Evolutionary conservation across 2,329 filamentous ascomycete species (phyloP).

Genomic region (Xylariomycetidae sp.): DNA sequence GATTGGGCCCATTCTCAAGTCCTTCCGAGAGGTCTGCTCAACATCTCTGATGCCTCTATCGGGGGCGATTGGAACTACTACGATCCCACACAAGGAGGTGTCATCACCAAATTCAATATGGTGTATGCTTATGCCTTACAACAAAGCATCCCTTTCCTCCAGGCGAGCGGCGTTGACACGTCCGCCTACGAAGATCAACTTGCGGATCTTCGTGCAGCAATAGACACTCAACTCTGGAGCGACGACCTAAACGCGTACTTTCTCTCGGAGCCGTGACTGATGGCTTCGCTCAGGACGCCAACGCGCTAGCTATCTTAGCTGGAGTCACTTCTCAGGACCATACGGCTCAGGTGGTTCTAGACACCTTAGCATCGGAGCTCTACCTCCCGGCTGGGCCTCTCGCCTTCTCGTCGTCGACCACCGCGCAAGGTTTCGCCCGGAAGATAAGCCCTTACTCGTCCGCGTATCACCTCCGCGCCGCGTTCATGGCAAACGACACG

Average conservation of each 20-base stretch:
- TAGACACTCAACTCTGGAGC: constrained; percentile 22
- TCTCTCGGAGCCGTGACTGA: constrained; percentile 15
- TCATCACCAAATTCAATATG: constrained; percentile 27
- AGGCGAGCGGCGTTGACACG: constrained; percentile 15
- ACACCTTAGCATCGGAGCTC: not conserved
- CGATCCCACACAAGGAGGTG: constrained; percentile 24
- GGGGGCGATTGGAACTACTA: constrained; percentile 32
- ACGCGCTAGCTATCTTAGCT: constrained; percentile 27
- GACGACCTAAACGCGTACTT: constrained; percentile 19
- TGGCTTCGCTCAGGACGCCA: constrained; percentile 26
- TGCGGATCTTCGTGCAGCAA: constrained; percentile 17
- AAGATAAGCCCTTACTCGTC: constrained; percentile 25
- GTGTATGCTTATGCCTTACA: constrained; percentile 28
- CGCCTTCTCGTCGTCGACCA: constrained; percentile 14
- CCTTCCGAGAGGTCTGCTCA: constrained; percentile 19
- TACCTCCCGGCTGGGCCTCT: constrained; percentile 6
- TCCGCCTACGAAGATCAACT: constrained; percentile 19
- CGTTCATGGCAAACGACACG: constrained; percentile 11
- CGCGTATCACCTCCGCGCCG: constrained; percentile 26
- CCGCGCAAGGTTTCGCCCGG: constrained; percentile 10
- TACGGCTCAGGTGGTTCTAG: no score
- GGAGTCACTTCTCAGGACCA: no score
- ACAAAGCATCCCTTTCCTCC: constrained; percentile 17
- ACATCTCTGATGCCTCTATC: constrained; percentile 20
- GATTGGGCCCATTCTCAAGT: constrained; percentile 30